These are phyloP conservation scores for Globisporangium alternatum DNA, from an alignment of 352 stramenopile genomes.

Conservation along the genomic window DNA sequence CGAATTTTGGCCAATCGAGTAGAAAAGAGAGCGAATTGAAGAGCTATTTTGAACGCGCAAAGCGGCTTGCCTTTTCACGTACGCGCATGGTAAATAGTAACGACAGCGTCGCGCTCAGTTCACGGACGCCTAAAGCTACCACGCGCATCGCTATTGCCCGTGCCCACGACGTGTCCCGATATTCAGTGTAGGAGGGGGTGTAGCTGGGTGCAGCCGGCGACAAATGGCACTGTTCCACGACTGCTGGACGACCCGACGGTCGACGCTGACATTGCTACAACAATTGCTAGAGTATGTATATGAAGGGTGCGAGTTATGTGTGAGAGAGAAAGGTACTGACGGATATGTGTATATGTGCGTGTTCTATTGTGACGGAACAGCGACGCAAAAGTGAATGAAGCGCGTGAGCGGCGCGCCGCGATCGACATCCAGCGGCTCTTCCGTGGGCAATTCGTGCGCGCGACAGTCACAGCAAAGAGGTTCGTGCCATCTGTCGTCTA, in stretches of 20 bases:
- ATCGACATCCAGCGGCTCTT: slow-evolving; percentile 66
- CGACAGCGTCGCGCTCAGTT: background rate
- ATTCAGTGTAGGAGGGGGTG: background rate
- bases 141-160: background rate
- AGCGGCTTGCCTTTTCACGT: background rate
- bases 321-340: background rate
- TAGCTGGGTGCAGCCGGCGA: background rate
- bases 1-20: slow-evolving; percentile 1
- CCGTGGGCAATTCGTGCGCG: slow-evolving; percentile 49
- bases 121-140: background rate
- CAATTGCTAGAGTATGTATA: slow-evolving; percentile 40
- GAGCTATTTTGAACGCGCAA: background rate
- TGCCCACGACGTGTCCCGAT: background rate
- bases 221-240: slow-evolving; percentile 63
- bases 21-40: background rate
- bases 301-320: background rate
- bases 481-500: slow-evolving; percentile 12
- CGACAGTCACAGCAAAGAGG: slow-evolving; percentile 33
- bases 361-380: slow-evolving; percentile 17
- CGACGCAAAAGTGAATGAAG: slow-evolving; percentile 44
- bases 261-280: slow-evolving; percentile 48
- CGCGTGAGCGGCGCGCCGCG: slow-evolving; percentile 34
- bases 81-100: background rate
- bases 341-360: background rate
- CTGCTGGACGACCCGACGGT: slow-evolving; percentile 47